Evolutionary conservation across 805 yeast genomes (phyloP), one percentile per base, ranked within the genome.

Genomic region (Saturnispora quitensis): DNA sequence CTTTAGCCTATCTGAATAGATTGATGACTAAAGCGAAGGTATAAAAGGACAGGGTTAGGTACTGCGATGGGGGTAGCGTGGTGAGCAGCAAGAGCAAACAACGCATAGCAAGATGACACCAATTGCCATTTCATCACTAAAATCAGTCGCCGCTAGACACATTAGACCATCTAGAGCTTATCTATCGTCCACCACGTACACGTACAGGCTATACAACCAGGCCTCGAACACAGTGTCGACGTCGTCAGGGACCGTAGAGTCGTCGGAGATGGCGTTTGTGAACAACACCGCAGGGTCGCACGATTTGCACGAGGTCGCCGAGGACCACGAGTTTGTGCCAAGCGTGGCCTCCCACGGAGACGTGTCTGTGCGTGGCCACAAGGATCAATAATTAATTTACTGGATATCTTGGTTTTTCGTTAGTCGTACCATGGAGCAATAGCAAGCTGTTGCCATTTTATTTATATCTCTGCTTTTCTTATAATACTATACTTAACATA

Each of bases 191-290:
- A 44, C 52, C 15, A 15, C 44, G 12, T 17, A 38, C 28, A 22
- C 49, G 54, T 56, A 56, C 34, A 52, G 55, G 34, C 50, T 60
- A 28, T 49, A 58, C 46, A 55, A 56, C 40, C 55, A 58, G 50
- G 38, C 42, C 5, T 40, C 54, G 15, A 28, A 56, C 4, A 38
- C 50, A 27, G 68, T 66, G 27, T 62, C 57, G 54, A 65, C 60
- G 55, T 65, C 62, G 49, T 67, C 69, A 2, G 67, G 66, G 13
- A 68, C 68, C 40, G 55, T 63, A 25, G 62, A 62, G 36, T 59
- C 58, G 13, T 56, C 60, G 33, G 60, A 62, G 9, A 63, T 60
- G 66, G 62, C 64, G 7, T 58, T 53, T 50, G 63, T 64, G 45
- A 60, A 64, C 51, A 62, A 61, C 50, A 57, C 61, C 25, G 31